Percentiles rank a stretch among this genome's conserved stretches.
phyloP scores from a whole-genome alignment of 83 land plant species.

The Picea mariana region DNA sequence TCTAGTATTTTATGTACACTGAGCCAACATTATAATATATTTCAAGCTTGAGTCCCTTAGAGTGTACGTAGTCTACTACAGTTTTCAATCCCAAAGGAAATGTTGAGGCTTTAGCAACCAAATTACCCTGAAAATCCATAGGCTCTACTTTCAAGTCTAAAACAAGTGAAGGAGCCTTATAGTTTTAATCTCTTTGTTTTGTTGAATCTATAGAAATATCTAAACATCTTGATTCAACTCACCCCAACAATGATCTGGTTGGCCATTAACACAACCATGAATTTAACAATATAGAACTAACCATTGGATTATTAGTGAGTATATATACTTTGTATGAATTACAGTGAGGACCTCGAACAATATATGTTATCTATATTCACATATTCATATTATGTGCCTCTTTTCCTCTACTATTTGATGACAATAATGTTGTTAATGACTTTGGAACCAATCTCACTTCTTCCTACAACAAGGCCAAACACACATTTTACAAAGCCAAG shows the following conservation, averaged over 20 bases:
- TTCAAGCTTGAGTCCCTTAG: conserved; percentile 40
- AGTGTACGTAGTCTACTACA: conserved; percentile 66
- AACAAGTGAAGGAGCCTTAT: neutral
- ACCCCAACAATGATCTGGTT: conserved; percentile 39
- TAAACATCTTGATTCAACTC: conserved; percentile 40
- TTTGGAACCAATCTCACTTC: too few relatives aligned
- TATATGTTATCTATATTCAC: neutral
- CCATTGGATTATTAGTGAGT: too few relatives aligned
- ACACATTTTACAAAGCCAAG: too few relatives aligned
- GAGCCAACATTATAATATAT: conserved; percentile 46
- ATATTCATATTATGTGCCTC: neutral
- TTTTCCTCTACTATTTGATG: too few relatives aligned
- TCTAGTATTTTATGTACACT: neutral
- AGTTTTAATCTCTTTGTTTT: neutral
- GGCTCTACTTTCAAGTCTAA: neutral
- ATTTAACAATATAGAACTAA: too few relatives aligned
- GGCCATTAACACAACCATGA: neutral
- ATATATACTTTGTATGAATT: too few relatives aligned
- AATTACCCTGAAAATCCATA: conserved; percentile 23
- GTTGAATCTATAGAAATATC: conserved; percentile 15
- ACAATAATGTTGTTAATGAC: too few relatives aligned
- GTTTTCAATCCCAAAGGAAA: conserved; percentile 71
- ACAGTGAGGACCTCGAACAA: neutral
- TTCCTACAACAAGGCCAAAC: too few relatives aligned
- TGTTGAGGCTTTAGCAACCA: conserved; percentile 16